Evolutionary conservation across 208 protist species (phyloP).

Genomic region (Blastocrithidia nonstop): DNA sequence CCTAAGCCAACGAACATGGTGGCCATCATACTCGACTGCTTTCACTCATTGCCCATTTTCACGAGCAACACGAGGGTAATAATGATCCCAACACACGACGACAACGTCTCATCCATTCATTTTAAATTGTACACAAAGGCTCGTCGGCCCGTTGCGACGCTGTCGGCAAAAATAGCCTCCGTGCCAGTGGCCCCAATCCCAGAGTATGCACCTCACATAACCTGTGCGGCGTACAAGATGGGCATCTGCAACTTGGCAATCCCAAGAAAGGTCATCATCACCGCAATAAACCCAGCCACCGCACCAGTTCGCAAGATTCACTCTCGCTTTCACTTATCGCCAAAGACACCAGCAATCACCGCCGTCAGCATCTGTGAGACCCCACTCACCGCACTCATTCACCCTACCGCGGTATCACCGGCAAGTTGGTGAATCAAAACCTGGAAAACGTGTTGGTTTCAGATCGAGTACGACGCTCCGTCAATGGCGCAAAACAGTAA

Average conservation of each 20-base stretch:
- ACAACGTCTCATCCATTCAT: constrained; percentile 41
- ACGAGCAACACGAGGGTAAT: constrained; percentile 20
- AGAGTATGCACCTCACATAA: constrained; percentile 19
- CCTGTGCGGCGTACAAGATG: constrained; percentile 9
- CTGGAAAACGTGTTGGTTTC: constrained; percentile 19
- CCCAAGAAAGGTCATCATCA: constrained; percentile 5
- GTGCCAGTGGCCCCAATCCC: constrained; percentile 17
- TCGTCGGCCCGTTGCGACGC: constrained; percentile 15
- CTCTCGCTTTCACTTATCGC: constrained; percentile 8
- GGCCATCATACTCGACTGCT: constrained; percentile 8
- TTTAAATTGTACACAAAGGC: constrained; percentile 48
- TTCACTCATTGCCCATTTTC: constrained; percentile 27
- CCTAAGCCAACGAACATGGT: constrained; percentile 15
- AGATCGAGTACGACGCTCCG: constrained; percentile 24
- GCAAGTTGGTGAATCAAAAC: constrained; percentile 19
- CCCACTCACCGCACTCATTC: constrained; percentile 14
- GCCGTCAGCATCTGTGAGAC: constrained; percentile 24
- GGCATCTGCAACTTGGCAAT: constrained; percentile 1
- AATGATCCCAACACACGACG: constrained; percentile 19
- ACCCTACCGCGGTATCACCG: constrained; percentile 10
- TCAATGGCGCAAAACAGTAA: constrained; percentile 17
- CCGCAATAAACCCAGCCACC: constrained; percentile 5
- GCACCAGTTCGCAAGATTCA: constrained; percentile 11
- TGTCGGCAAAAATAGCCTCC: constrained; percentile 36
- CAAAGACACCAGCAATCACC: constrained; percentile 10